Base-by-base conservation (phyloP, 352 stramenopile genomes). In the Pythium chondricola region DNA sequence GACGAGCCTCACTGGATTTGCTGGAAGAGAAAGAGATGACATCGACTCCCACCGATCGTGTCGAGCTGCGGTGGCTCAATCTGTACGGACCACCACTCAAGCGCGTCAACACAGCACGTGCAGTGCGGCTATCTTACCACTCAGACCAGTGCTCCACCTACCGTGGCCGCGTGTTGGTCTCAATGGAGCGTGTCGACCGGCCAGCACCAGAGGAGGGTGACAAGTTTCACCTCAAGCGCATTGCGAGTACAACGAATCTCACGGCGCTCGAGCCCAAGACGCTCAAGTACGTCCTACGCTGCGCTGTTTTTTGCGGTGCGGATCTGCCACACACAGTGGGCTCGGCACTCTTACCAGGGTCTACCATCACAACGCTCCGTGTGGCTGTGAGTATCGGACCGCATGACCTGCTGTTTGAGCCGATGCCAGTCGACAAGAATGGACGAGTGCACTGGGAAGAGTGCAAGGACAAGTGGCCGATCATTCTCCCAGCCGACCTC, bases 61-160 rank as follows among this genome's bases (percentile, higher is more conserved):
- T 78, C 0, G 56, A 73, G 21, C 52, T 74, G 18, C 66, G 75
- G 3, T 96, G 86, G 83, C 83, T 82, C 35, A 90, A 90, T 51
- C 44, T 96, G 3, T 96, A 95, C 44, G 87, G 87, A 6, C 82
- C 85, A n/a, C 87, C 80, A 1, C 53, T 87, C 6, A 65, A 48
- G 1, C 58, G 71, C 2, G 56, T 66, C 17, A 86, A 88, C 48
- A 64, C 66, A 22, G 86, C 84, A 37, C 69, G 77, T 4, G 59
- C 60, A 2, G 36, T 61, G 3, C 51, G 74, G 17, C 67, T 93
- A 20, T 69, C 83, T 9, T 68, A 74, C 29, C 77, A 83, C 17
- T 67, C 79, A 3, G 69, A 92, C 4, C 67, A 74, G 26, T 84
- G 73, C 0, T 95, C 84, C 2, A 89, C 69, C 6, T 96, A 95